These are phyloP conservation scores for Candida parachauliodes DNA, from an alignment of 805 yeast genomes.

Conservation along the genomic window DNA sequence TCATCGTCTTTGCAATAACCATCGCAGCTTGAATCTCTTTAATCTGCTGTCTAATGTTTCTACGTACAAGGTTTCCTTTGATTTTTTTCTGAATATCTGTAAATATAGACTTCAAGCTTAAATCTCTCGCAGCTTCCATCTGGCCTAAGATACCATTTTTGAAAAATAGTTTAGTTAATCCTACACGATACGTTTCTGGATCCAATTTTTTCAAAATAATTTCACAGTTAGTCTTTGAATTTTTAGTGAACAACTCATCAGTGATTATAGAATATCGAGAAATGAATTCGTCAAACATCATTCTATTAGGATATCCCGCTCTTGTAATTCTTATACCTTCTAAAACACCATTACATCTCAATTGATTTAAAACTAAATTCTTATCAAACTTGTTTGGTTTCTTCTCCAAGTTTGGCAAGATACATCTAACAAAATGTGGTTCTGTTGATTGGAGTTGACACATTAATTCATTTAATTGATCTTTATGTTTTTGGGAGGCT, in stretches of 20 bases:
- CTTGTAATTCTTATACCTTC: conserved; percentile 98
- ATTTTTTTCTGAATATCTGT: conserved; percentile 60
- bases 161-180: conserved; percentile 71
- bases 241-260: conserved; percentile 42
- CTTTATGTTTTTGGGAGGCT: conserved; percentile 84
- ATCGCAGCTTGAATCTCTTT: conserved; percentile 66
- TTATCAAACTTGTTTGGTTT: conserved; percentile 70
- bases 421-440: conserved; percentile 97
- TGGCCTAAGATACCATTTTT: conserved; percentile 75
- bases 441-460: conserved; percentile 71
- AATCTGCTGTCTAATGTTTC: conserved; percentile 43
- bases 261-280: conserved; percentile 67
- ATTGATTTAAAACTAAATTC: conserved; percentile 75
- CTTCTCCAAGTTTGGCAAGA: conserved; percentile 81
- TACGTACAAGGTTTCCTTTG: conserved; percentile 63
- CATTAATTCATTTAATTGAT: conserved; percentile 72
- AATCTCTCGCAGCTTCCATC: conserved; percentile 74
- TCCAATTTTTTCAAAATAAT: conserved; percentile 62
- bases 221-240: conserved; percentile 66
- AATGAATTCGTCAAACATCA: conserved; percentile 77
- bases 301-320: conserved; percentile 93
- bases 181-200: conserved; percentile 56
- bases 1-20: conserved; percentile 60
- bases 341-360: conserved; percentile 94
- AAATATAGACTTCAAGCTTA: conserved; percentile 50